These are phyloP conservation scores for Zelonia costaricensis DNA, from an alignment of 208 protist genomes.

Conservation along the genomic window DNA sequence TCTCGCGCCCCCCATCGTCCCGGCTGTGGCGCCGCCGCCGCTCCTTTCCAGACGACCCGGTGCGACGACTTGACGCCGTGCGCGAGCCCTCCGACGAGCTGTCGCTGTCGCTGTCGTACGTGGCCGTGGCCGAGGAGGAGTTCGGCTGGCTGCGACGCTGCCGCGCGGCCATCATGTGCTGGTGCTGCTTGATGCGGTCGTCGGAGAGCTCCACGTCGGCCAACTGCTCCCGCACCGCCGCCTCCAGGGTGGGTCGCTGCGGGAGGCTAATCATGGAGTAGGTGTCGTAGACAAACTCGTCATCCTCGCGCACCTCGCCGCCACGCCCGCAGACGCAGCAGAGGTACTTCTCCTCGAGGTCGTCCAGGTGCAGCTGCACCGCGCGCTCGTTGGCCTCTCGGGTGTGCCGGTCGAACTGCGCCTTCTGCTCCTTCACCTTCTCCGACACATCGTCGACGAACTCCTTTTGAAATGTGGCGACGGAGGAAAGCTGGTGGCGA, in stretches of 20 bases:
- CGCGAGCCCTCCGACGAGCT: constrained; percentile 2
- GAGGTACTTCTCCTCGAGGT: constrained; percentile 78
- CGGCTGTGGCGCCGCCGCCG: neutral
- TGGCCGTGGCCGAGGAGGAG: neutral
- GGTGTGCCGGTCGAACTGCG: constrained; percentile 44
- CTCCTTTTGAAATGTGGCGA: constrained; percentile 72
- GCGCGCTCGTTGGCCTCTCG: constrained; percentile 63
- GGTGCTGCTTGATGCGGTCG: constrained; percentile 26
- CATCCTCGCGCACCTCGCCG: constrained; percentile 63
- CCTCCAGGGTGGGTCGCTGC: constrained; percentile 29
- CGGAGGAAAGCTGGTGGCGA: constrained; percentile 56
- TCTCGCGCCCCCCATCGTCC: neutral
- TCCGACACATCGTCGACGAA: constrained; percentile 80
- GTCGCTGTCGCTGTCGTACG: constrained; percentile 15
- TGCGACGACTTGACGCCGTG: neutral
- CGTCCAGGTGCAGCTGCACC: constrained; percentile 72
- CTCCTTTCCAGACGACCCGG: neutral
- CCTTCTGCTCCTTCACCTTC: constrained; percentile 57
- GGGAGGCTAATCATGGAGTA: constrained; percentile 68
- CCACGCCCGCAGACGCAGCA: constrained; percentile 81
- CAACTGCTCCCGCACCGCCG: constrained; percentile 25
- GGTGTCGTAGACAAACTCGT: constrained; percentile 57
- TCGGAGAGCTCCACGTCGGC: constrained; percentile 20
- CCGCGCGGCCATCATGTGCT: constrained; percentile 4
- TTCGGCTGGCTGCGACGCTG: neutral